These are phyloP conservation scores for Shiraia bambusicola DNA, from an alignment of 2,329 filamentous ascomycete genomes.

Conservation along the genomic window DNA sequence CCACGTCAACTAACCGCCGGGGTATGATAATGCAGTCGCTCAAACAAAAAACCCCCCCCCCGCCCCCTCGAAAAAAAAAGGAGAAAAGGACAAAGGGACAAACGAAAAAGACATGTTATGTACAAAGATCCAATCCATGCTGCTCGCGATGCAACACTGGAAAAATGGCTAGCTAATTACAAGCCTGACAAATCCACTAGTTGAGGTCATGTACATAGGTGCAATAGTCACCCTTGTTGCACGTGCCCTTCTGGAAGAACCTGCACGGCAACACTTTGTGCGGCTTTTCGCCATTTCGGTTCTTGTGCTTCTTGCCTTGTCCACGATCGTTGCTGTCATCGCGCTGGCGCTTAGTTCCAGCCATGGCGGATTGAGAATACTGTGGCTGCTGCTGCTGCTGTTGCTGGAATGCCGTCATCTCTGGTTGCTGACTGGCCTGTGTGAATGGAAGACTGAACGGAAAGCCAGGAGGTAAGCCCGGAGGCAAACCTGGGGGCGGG, in stretches of 20 bases:
- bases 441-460: constrained; percentile 14
- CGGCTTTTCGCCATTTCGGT: constrained; percentile 23
- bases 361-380: constrained; percentile 32
- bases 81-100: constrained; percentile 9
- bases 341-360: constrained; percentile 40
- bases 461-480: constrained; percentile 15
- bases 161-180: too few species aligned
- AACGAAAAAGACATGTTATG: constrained; percentile 14
- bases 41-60: constrained; percentile 9
- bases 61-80: constrained; percentile 8
- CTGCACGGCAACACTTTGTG: constrained; percentile 57
- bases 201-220: constrained; percentile 67
- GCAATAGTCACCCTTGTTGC: constrained; percentile 71
- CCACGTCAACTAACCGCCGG: constrained; percentile 8
- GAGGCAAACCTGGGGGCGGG: constrained; percentile 27
- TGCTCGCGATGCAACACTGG: too few species aligned
- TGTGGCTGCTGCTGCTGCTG: constrained; percentile 15
- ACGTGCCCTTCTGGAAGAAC: constrained; percentile 71
- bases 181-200: constrained; percentile 5
- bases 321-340: constrained; percentile 32
- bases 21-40: constrained; percentile 20
- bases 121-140: constrained; percentile 9
- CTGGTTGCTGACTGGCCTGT: constrained; percentile 17
- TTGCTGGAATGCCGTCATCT: constrained; percentile 16
- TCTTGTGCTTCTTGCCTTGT: constrained; percentile 56